Conservation (phyloP, 2,329 filamentous ascomycete genomes). For the Hypoxylon sp. region DNA sequence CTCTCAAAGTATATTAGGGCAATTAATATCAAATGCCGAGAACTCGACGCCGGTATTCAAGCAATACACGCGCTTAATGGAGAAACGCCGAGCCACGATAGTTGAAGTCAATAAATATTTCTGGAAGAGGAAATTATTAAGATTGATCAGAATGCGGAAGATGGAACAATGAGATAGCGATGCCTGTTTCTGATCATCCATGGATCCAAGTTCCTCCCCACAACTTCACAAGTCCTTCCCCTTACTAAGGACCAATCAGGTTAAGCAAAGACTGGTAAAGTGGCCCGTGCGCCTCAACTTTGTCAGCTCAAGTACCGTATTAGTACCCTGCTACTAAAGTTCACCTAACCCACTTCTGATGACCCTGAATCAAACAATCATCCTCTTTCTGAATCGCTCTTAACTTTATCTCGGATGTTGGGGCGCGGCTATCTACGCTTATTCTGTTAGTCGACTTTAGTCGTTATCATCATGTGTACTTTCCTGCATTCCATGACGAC, state of each 20-base stretch:
- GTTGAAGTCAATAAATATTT: slow-evolving; percentile 2
- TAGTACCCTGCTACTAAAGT: slow-evolving; percentile 1
- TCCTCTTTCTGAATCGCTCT: not conserved
- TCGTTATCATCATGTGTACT: not conserved
- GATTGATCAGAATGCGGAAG: slow-evolving; percentile 26
- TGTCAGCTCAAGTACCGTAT: slow-evolving; percentile 9
- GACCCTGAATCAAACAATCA: not conserved
- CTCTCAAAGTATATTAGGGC: slow-evolving; percentile 5
- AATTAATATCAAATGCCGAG: slow-evolving; percentile 15
- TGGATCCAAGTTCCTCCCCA: slow-evolving; percentile 14
- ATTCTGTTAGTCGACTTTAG: not conserved
- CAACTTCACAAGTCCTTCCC: slow-evolving; percentile 25
- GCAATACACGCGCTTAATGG: slow-evolving; percentile 14
- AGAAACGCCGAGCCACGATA: slow-evolving; percentile 8
- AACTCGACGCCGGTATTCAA: slow-evolving; percentile 25
- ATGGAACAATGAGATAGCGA: slow-evolving; percentile 40
- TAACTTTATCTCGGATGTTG: not conserved
- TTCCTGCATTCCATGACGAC: not conserved
- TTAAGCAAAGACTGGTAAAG: not conserved
- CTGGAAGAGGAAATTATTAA: slow-evolving; percentile 19
- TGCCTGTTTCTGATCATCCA: slow-evolving; percentile 37
- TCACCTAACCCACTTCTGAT: slow-evolving; percentile 27
- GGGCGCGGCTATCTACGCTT: not conserved
- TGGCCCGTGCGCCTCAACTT: slow-evolving; percentile 3
- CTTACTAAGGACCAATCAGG: slow-evolving; percentile 30